Percentiles rank a stretch among this genome's conserved stretches.
Evolutionary conservation across 805 yeast genomes (phyloP).

Genomic region (Nadsonia fulvescens): DNA sequence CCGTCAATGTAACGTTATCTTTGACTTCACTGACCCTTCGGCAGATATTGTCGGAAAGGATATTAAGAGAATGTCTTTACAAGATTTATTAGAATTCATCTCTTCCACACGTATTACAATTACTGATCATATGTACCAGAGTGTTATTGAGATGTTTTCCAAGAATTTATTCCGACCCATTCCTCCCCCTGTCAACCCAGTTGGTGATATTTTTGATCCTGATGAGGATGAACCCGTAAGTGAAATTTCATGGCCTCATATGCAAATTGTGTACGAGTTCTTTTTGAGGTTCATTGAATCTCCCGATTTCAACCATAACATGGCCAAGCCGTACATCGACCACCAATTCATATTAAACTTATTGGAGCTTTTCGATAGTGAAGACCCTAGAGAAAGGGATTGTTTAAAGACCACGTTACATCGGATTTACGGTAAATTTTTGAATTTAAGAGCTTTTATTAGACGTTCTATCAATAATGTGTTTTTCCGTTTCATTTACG

Average conservation of each 20-base stretch:
- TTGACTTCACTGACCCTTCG: conserved; percentile 87
- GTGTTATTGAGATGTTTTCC: conserved; percentile 79
- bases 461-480: conserved; percentile 84
- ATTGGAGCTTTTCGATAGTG: conserved; percentile 83
- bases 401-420: conserved; percentile 88
- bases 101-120: conserved; percentile 66
- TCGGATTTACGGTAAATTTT: conserved; percentile 87
- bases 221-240: conserved; percentile 97
- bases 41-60: conserved; percentile 87
- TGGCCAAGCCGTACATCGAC: conserved; percentile 87
- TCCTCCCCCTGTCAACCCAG: conserved; percentile 95
- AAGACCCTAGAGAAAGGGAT: conserved; percentile 93
- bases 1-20: conserved; percentile 86
- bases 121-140: conserved; percentile 79
- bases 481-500: conserved; percentile 82
- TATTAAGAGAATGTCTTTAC: conserved; percentile 68
- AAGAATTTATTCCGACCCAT: conserved; percentile 83
- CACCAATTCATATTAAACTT: conserved; percentile 69
- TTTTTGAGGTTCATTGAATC: conserved; percentile 83
- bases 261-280: conserved; percentile 92
- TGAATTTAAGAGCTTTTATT: conserved; percentile 76
- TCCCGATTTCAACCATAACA: conserved; percentile 83
- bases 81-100: conserved; percentile 78
- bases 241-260: conserved; percentile 97
- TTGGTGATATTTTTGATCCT: conserved; percentile 92